Conservation (phyloP, 495 filamentous ascomycete species). For the Daldinia vernicosa region DNA sequence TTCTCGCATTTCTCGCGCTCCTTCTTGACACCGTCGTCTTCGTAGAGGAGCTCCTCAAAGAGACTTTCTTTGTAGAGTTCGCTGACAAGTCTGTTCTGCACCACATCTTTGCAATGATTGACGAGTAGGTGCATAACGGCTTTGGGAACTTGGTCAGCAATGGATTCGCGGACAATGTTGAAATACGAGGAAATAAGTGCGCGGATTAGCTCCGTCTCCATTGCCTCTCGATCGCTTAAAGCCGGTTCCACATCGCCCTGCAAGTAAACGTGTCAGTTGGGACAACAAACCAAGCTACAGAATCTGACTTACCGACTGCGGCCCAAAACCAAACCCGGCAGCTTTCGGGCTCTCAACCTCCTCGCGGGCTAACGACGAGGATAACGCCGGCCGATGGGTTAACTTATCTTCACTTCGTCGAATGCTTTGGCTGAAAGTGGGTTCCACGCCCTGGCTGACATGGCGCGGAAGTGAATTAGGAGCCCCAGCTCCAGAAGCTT, state of each 20-base stretch:
- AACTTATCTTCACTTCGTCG: conserved; percentile 74
- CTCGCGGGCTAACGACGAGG: conserved; percentile 45
- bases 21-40: conserved; percentile 96
- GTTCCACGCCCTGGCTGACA: conserved; percentile 76
- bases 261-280: conserved; percentile 42
- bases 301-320: conserved; percentile 37
- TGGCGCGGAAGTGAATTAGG: conserved; percentile 63
- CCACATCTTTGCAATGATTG: conserved; percentile 96
- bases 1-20: conserved; percentile 98
- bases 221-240: conserved; percentile 91
- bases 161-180: conserved; percentile 96
- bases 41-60: conserved; percentile 93
- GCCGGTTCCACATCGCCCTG: conserved; percentile 73
- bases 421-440: conserved; percentile 83
- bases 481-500: conserved; percentile 51
- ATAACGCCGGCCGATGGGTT: conserved; percentile 49
- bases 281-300: background rate
- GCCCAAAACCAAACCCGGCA: conserved; percentile 48
- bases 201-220: conserved; percentile 97
- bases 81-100: conserved; percentile 95
- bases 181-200: conserved; percentile 97
- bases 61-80: conserved; percentile 94
- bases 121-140: conserved; percentile 98
- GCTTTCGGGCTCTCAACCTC: conserved; percentile 48
- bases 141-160: conserved; percentile 97